phyloP scores from a whole-genome alignment of 225 moss, liverwort and hornwort species.

The Lunularia cruciata region DNA sequence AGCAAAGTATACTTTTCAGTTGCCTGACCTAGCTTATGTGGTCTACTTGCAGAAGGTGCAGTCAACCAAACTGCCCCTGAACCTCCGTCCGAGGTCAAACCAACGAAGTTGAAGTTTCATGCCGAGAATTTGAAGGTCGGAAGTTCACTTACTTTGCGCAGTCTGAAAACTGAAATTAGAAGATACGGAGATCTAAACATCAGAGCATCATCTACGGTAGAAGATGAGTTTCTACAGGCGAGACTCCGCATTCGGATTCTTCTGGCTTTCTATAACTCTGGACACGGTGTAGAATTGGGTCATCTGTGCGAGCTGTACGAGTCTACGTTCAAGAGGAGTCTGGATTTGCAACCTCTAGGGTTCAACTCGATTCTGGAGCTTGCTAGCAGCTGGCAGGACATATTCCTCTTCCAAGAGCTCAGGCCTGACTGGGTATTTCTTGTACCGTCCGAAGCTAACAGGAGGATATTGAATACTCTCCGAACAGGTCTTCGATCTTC shows the following conservation, averaged over 20 bases:
- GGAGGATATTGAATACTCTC: constrained; percentile 67
- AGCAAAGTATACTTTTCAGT: neutral
- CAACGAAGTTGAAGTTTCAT: neutral
- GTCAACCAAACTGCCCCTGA: neutral
- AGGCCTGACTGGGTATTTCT: constrained; percentile 64
- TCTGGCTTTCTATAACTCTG: constrained; percentile 62
- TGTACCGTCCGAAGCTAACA: constrained; percentile 60
- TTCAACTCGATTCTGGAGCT: constrained; percentile 57
- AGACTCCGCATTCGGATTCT: constrained; percentile 63
- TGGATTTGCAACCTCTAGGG: constrained; percentile 56
- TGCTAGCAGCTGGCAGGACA: constrained; percentile 56
- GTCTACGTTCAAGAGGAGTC: constrained; percentile 45
- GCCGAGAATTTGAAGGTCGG: constrained; percentile 25
- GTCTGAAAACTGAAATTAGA: constrained; percentile 40
- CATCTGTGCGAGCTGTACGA: constrained; percentile 43
- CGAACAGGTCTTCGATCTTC: constrained; percentile 66
- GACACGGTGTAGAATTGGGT: constrained; percentile 50
- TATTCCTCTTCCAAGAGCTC: constrained; percentile 44
- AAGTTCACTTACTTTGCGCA: constrained; percentile 36
- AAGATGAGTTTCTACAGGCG: constrained; percentile 61
- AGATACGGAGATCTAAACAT: constrained; percentile 19
- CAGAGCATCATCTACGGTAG: constrained; percentile 24
- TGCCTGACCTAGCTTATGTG: neutral
- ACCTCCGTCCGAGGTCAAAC: constrained; percentile 6
- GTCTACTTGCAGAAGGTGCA: neutral